Evolutionary conservation across 495 filamentous ascomycete species (phyloP).

Genomic region (Lichina pygmaea): DNA sequence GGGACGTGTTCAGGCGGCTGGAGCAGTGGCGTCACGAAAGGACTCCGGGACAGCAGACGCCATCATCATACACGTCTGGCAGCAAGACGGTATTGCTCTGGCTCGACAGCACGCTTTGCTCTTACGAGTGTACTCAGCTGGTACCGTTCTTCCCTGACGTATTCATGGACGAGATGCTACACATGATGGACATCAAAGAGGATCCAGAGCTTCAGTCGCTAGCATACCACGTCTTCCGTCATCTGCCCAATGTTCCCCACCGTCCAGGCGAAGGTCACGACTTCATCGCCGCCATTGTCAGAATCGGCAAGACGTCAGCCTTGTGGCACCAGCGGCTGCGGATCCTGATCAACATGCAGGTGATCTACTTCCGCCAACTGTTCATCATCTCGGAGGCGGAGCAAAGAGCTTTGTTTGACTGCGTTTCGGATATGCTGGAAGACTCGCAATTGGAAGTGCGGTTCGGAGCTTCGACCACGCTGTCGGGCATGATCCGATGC

Average conservation of each 20-base stretch:
- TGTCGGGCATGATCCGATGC: conserved; percentile 96
- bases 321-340: conserved; percentile 95
- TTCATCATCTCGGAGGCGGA: conserved; percentile 66
- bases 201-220: conserved; percentile 86
- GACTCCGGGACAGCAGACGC: conserved; percentile 69
- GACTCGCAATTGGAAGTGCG: conserved; percentile 87
- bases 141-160: conserved; percentile 73
- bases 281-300: conserved; percentile 67
- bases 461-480: conserved; percentile 66
- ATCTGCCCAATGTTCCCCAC: conserved; percentile 88
- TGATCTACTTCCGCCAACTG: conserved; percentile 90
- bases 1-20: conserved; percentile 50
- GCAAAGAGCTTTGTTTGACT: conserved; percentile 60
- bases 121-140: conserved; percentile 77
- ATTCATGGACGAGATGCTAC: conserved; percentile 72
- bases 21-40: conserved; percentile 73
- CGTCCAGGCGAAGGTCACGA: conserved; percentile 55
- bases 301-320: conserved; percentile 58
- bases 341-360: conserved; percentile 97
- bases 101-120: conserved; percentile 77
- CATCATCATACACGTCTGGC: conserved; percentile 80
- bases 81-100: conserved; percentile 89
- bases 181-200: conserved; percentile 99
- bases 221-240: conserved; percentile 91
- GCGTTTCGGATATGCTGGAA: conserved; percentile 78